Evolutionary conservation across 768 basidiomycete genomes (phyloP), one percentile per base, ranked within the genome.

Genomic region (Saitozyma sp.): DNA sequence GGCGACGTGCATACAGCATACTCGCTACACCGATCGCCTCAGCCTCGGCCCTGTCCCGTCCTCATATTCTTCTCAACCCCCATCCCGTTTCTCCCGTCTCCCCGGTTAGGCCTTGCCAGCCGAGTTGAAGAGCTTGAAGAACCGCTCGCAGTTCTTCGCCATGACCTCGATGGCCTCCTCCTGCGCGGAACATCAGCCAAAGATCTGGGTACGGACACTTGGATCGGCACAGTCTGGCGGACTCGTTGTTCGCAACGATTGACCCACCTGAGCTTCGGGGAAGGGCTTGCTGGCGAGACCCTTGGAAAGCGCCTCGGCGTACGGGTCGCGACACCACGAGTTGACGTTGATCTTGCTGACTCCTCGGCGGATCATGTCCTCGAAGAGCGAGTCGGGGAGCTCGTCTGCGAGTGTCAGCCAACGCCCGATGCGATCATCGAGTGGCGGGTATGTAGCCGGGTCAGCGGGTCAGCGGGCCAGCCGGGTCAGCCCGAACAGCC

Each of bases 311-410:
- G 66, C 59, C 40, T 65, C 69, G 52, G 58, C 62, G 57, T 74
- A 74, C 38, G 76, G 76, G 56, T 78, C 77, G 20, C 77, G 65
- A 54, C 64, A 62, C 77, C 77, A 78, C n/a, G 75, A 76, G 64
- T 78, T 78, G 69, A 78, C 69, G 72, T 78, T 78, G 67, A 78
- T 71, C 77, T 79, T 79, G 39, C 65, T 69, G 5, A 75, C 78
- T 52, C 79, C 79, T 43, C 62, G 66, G 50, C 70, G 62, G 63
- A 79, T 71, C 59, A 75, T 70, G 50, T 78, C 73, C 11, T 54
- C 37, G 62, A 67, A 80, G 41, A 79, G 66, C 56, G 69, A 59
- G 52, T 80, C 79, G 0, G 76, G 73, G 17, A 80, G 61, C 54
- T 78, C 78, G 50, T 80, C 79, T 11, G 29, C 29, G 29, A 29